Conservation (phyloP, 2,329 filamentous ascomycete species). For the Ampelomyces quisqualis region DNA sequence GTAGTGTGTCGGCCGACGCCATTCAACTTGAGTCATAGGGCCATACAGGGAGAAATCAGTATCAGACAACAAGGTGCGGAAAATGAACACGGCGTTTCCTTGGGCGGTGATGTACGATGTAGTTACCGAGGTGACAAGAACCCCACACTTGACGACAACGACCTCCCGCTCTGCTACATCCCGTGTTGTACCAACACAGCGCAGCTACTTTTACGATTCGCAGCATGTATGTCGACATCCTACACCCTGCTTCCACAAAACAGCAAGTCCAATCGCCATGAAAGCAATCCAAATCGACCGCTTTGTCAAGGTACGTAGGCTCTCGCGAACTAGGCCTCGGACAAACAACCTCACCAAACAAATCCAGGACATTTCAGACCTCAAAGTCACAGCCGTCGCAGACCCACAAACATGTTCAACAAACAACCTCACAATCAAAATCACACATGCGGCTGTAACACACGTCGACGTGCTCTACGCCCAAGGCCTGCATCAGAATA, state of each 20-base stretch:
- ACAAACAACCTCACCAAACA: background rate
- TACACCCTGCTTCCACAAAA: background rate
- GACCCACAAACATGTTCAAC: conserved; percentile 36
- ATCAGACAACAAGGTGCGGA: background rate
- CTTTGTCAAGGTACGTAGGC: conserved; percentile 14
- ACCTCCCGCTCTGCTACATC: background rate
- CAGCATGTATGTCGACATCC: background rate
- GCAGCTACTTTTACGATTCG: background rate
- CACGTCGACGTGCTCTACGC: conserved; percentile 63
- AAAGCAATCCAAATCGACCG: conserved; percentile 21
- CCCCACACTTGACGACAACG: conserved; percentile 2
- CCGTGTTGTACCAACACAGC: background rate
- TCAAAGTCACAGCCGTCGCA: conserved; percentile 24
- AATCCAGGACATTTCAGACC: conserved; percentile 33
- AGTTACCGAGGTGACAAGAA: conserved; percentile 1
- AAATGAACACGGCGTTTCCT: background rate
- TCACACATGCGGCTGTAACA: conserved; percentile 59
- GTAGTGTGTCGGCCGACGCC: too few species aligned
- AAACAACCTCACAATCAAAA: conserved; percentile 48
- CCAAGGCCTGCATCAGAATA: conserved; percentile 61
- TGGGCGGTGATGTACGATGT: background rate
- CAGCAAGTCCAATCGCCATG: conserved; percentile 7
- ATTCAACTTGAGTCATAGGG: background rate
- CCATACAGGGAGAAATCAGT: background rate
- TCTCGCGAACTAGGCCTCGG: background rate